These are phyloP conservation scores for Gnomoniopsis sp. DNA, from an alignment of 2,329 filamentous ascomycete species.

Conservation along the genomic window DNA sequence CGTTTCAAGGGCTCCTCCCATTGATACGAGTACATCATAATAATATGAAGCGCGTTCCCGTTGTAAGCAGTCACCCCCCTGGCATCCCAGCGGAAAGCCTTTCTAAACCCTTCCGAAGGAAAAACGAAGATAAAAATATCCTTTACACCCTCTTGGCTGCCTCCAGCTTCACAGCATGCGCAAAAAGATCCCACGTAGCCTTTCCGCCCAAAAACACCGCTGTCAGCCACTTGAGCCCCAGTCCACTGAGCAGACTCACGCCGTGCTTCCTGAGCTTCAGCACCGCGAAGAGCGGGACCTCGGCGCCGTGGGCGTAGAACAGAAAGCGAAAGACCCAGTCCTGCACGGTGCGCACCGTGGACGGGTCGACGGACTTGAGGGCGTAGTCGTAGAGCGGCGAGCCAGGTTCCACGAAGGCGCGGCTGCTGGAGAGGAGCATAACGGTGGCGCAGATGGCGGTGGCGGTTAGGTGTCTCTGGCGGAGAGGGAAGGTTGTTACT, in stretches of 20 bases:
- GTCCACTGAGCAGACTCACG: conserved; percentile 6
- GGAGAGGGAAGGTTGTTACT: conserved; percentile 12
- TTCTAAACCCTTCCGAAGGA: background rate
- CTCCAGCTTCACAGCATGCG: background rate
- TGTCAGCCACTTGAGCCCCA: conserved; percentile 12
- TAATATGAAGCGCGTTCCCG: too few species aligned
- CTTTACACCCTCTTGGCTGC: background rate
- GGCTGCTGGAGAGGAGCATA: conserved; percentile 2
- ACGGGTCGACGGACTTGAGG: conserved; percentile 1
- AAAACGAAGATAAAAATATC: too few species aligned
- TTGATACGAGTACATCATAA: too few species aligned
- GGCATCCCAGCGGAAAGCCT: background rate
- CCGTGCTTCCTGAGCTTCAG: conserved; percentile 13
- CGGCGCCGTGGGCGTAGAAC: background rate
- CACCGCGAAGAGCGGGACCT: conserved; percentile 14
- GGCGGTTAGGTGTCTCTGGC: background rate
- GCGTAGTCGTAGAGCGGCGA: conserved; percentile 2
- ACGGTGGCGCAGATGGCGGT: background rate
- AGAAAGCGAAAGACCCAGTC: background rate
- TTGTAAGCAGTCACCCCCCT: too few species aligned
- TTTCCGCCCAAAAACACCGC: background rate
- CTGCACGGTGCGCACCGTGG: conserved; percentile 2
- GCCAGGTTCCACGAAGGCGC: conserved; percentile 10
- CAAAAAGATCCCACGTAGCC: conserved; percentile 8
- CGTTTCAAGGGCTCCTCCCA: too few species aligned